A percentile compares a stretch with the other conserved stretches of the same genome.
phyloP scores from a whole-genome alignment of 139 green algal species.

The Prasinococcaceae sp. region DNA sequence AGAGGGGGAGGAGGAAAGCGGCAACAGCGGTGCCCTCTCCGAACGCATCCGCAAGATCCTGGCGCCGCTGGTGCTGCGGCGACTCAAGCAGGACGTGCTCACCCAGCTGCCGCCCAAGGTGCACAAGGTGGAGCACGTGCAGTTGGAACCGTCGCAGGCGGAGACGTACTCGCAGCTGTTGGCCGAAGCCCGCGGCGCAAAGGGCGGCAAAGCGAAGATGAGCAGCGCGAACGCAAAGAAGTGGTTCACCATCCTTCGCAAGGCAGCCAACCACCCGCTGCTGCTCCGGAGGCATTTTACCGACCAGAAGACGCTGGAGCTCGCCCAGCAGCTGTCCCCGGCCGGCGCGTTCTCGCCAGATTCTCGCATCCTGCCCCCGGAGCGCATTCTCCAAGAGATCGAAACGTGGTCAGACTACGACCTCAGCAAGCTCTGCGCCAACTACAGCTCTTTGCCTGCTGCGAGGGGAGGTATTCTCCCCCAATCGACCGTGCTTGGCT shows the following conservation, averaged over 20 bases:
- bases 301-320: conserved; percentile 38
- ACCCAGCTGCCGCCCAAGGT: conserved; percentile 64
- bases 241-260: conserved; percentile 84
- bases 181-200: conserved; percentile 1
- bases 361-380: not conserved
- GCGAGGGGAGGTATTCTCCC: too few relatives aligned
- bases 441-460: too few relatives aligned
- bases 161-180: conserved; percentile 7
- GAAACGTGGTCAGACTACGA: too few relatives aligned
- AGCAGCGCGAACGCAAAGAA: conserved; percentile 46
- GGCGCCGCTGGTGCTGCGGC: conserved; percentile 73
- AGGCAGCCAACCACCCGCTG: conserved; percentile 82
- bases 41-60: conserved; percentile 66
- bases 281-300: conserved; percentile 57
- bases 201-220: not conserved
- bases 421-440: too few relatives aligned
- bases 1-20: not conserved
- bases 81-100: conserved; percentile 77
- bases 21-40: conserved; percentile 26
- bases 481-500: too few relatives aligned
- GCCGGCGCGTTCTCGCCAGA: not conserved
- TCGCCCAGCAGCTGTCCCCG: conserved; percentile 33
- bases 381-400: too few relatives aligned
- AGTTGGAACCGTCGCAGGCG: conserved; percentile 12
- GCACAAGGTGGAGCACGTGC: conserved; percentile 24